Percentiles rank a stretch among this genome's conserved stretches.
These are phyloP conservation scores for Stropharia rugosoannulata DNA, from an alignment of 768 basidiomycete genomes.

Conservation along the genomic window DNA sequence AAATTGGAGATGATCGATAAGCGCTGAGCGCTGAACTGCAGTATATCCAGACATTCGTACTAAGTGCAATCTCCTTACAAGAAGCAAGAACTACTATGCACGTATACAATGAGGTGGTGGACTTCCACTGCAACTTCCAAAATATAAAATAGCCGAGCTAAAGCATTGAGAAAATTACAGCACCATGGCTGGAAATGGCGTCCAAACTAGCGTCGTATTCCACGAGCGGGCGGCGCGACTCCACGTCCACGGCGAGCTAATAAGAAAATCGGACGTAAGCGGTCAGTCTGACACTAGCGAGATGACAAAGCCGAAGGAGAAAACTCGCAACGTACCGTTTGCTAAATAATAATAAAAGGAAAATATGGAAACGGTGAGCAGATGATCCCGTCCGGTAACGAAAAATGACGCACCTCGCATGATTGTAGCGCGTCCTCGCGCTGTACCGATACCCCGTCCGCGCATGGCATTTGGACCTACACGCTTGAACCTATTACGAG, in stretches of 20 bases:
- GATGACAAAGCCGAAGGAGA: neutral
- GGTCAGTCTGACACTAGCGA: conserved; percentile 11
- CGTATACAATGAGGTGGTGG: too few relatives aligned
- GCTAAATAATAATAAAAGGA: conserved; percentile 41
- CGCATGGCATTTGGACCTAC: conserved; percentile 98
- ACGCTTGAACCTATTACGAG: conserved; percentile 86
- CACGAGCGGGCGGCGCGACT: conserved; percentile 67
- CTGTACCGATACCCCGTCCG: conserved; percentile 98
- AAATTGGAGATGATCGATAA: too few relatives aligned
- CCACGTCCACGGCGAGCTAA: conserved; percentile 87
- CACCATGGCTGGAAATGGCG: neutral
- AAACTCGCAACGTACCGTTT: conserved; percentile 55
- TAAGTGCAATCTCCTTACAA: too few relatives aligned
- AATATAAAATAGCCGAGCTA: neutral
- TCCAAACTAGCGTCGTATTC: conserved; percentile 73
- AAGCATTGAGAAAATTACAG: neutral
- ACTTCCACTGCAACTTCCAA: too few relatives aligned
- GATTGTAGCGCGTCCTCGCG: conserved; percentile 97
- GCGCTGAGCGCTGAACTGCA: too few relatives aligned
- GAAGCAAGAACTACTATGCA: too few relatives aligned
- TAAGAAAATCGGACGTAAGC: conserved; percentile 5
- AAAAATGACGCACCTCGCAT: conserved; percentile 77
- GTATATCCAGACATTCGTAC: too few relatives aligned
- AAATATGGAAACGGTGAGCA: conserved; percentile 18
- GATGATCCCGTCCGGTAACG: conserved; percentile 7